Conservation (phyloP, 495 filamentous ascomycete genomes). For the Delitschia confertaspora region DNA sequence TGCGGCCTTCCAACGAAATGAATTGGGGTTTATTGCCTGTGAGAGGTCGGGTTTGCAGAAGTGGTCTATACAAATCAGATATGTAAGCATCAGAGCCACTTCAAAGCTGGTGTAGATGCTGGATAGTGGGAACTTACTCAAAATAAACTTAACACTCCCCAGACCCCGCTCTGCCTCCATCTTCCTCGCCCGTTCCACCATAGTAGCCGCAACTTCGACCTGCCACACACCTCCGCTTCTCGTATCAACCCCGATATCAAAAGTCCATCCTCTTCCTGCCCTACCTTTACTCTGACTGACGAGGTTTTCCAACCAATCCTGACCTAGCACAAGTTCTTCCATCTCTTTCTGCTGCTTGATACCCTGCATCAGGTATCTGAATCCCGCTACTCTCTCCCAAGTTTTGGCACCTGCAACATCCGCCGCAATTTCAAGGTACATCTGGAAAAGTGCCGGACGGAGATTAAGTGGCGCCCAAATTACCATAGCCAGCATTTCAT, state of each 20-base stretch:
- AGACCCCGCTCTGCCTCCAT: slow-evolving; percentile 43
- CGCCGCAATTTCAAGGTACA: slow-evolving; percentile 31
- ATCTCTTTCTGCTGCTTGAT: slow-evolving; percentile 48
- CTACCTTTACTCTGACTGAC: slow-evolving; percentile 49
- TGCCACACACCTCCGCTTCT: slow-evolving; percentile 59
- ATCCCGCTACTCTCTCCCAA: slow-evolving; percentile 51
- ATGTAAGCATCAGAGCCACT: background rate
- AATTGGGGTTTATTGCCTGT: background rate
- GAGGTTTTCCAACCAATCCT: slow-evolving; percentile 59
- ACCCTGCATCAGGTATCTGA: slow-evolving; percentile 74
- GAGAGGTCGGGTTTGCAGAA: slow-evolving; percentile 77
- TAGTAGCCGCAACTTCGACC: slow-evolving; percentile 59
- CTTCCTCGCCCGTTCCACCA: slow-evolving; percentile 52
- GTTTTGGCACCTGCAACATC: slow-evolving; percentile 37
- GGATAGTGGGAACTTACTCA: slow-evolving; percentile 47
- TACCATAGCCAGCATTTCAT: slow-evolving; percentile 56
- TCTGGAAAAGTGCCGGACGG: slow-evolving; percentile 11
- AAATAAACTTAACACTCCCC: slow-evolving; percentile 54
- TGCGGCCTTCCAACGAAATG: slow-evolving; percentile 40
- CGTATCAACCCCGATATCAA: slow-evolving; percentile 78
- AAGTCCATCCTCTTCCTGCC: slow-evolving; percentile 46
- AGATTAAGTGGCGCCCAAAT: slow-evolving; percentile 67
- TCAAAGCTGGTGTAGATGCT: no score
- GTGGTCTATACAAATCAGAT: slow-evolving; percentile 52
- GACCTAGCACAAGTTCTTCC: slow-evolving; percentile 41